These are phyloP conservation scores for Kwoniella dendrophila DNA, from an alignment of 768 basidiomycete genomes.

Conservation along the genomic window DNA sequence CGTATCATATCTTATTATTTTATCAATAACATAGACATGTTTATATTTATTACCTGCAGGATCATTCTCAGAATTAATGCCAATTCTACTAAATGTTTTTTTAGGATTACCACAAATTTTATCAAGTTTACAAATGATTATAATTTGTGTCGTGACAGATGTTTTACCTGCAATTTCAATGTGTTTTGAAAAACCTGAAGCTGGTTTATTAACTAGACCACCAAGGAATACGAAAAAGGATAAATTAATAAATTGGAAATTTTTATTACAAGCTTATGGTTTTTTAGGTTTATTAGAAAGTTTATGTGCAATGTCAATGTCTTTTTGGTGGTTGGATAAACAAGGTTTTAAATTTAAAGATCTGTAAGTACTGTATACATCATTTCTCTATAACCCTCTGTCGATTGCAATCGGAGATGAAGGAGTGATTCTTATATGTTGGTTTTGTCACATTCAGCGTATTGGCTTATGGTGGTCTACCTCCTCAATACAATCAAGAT, in stretches of 20 bases:
- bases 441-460: conserved; percentile 19
- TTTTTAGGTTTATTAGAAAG: conserved; percentile 63
- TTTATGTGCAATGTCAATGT: conserved; percentile 62
- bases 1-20: no score
- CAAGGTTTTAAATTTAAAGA: conserved; percentile 45
- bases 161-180: conserved; percentile 64
- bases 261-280: conserved; percentile 64
- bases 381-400: not conserved
- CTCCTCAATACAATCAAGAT: conserved; percentile 58
- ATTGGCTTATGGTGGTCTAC: conserved; percentile 59
- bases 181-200: conserved; percentile 67
- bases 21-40: no score
- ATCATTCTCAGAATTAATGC: conserved; percentile 67
- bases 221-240: conserved; percentile 65
- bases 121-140: conserved; percentile 61
- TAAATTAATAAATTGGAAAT: conserved; percentile 62
- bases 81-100: conserved; percentile 63
- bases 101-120: conserved; percentile 66
- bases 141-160: conserved; percentile 66
- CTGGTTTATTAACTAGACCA: conserved; percentile 63
- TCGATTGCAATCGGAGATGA: not conserved
- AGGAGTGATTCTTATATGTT: not conserved
- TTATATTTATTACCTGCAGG: conserved; percentile 50
- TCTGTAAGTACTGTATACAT: conserved; percentile 25
- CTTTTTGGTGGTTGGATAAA: conserved; percentile 61